A percentile compares a stretch with the other conserved stretches of the same genome.
These are phyloP conservation scores for Colletotrichum sansevieriae DNA, from an alignment of 2,329 filamentous ascomycete species.

Conservation along the genomic window DNA sequence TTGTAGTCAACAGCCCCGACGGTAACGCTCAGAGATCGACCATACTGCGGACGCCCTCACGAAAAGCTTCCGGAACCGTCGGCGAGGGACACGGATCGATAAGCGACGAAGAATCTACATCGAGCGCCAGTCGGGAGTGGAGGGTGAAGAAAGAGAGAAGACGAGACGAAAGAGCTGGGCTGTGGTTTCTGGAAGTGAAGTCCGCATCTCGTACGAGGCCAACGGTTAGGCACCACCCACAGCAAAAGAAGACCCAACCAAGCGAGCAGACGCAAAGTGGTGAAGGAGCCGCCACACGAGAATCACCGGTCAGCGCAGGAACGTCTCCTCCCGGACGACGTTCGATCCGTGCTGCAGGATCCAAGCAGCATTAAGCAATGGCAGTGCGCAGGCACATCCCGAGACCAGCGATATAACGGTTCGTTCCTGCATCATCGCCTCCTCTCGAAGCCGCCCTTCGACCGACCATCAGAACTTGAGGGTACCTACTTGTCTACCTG, in stretches of 20 bases:
- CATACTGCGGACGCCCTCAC: background rate
- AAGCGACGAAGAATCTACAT: no score
- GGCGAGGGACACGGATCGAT: background rate
- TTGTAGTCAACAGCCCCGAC: conserved; percentile 4
- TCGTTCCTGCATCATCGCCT: conserved; percentile 18
- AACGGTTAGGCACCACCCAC: background rate
- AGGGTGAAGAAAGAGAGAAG: background rate
- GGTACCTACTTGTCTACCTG: no score
- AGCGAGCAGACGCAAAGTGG: background rate
- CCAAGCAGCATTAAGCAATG: conserved; percentile 9
- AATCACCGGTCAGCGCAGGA: background rate
- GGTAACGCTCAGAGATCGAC: background rate
- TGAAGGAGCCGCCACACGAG: background rate
- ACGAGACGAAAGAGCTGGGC: background rate
- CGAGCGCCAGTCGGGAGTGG: background rate
- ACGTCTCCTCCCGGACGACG: conserved; percentile 5
- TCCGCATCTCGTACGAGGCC: no score
- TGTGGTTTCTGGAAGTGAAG: background rate
- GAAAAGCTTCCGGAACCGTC: background rate
- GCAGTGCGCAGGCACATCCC: background rate
- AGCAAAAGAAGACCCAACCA: background rate
- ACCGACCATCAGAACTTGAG: no score
- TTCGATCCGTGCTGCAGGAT: conserved; percentile 10
- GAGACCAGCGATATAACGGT: background rate
- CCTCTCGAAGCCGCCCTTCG: background rate